Evolutionary conservation across 768 basidiomycete genomes (phyloP).

Genomic region (Boletus speciosus): DNA sequence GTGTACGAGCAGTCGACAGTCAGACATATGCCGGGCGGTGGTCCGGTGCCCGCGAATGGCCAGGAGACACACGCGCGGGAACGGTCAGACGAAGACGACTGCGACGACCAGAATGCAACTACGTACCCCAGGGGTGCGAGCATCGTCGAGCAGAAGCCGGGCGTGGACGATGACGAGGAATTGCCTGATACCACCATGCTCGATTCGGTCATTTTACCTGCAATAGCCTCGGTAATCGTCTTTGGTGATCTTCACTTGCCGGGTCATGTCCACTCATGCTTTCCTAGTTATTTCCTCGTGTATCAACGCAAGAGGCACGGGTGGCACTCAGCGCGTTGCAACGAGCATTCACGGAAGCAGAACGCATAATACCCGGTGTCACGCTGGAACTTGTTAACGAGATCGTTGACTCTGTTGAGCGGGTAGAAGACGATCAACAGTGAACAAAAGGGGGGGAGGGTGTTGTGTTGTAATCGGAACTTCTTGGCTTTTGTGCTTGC

Average conservation of each 20-base stretch:
- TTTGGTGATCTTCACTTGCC: not conserved
- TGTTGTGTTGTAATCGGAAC: not conserved
- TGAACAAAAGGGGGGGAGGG: not conserved
- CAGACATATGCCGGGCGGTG: slow-evolving; percentile 47
- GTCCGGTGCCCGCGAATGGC: slow-evolving; percentile 17
- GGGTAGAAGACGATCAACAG: slow-evolving; percentile 68
- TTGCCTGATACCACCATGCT: slow-evolving; percentile 87
- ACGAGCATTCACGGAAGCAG: slow-evolving; percentile 91
- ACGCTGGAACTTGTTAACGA: slow-evolving; percentile 91
- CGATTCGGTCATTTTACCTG: slow-evolving; percentile 92
- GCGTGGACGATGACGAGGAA: slow-evolving; percentile 50
- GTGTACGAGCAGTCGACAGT: slow-evolving; percentile 65
- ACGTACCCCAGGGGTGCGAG: slow-evolving; percentile 44
- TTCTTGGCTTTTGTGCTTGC: slow-evolving; percentile 21
- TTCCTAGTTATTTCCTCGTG: slow-evolving; percentile 80
- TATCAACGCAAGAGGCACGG: slow-evolving; percentile 89
- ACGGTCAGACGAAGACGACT: slow-evolving; percentile 64
- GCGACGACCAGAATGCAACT: slow-evolving; percentile 54
- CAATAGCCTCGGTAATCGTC: slow-evolving; percentile 83
- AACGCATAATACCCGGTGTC: slow-evolving; percentile 92
- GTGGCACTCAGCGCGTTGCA: slow-evolving; percentile 83
- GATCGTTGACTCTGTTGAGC: slow-evolving; percentile 90
- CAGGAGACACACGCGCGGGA: slow-evolving; percentile 39
- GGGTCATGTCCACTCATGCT: slow-evolving; percentile 3
- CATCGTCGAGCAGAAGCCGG: slow-evolving; percentile 35